phyloP scores from a whole-genome alignment of 2,329 filamentous ascomycete species.

The Exophiala sp. region DNA sequence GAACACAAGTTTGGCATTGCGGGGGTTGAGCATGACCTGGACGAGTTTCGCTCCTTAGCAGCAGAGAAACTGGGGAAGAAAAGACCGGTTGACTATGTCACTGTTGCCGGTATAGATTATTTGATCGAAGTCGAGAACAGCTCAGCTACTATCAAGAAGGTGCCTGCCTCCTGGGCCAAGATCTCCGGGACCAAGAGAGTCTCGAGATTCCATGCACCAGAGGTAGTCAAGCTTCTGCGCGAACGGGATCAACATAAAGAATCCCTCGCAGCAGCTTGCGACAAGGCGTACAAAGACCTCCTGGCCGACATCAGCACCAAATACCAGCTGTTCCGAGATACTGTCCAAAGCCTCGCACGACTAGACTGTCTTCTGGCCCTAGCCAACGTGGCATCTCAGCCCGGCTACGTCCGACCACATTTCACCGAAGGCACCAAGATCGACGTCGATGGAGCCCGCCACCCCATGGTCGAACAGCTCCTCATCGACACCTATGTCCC shows the following conservation, averaged over 20 bases:
- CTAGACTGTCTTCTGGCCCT: slow-evolving; percentile 88
- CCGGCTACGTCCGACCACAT: slow-evolving; percentile 78
- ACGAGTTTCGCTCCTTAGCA: slow-evolving; percentile 66
- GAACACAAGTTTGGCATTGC: slow-evolving; percentile 86
- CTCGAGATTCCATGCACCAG: slow-evolving; percentile 88
- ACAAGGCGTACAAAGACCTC: slow-evolving; percentile 68
- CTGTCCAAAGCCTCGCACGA: slow-evolving; percentile 74
- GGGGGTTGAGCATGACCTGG: slow-evolving; percentile 82
- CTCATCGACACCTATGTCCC: slow-evolving; percentile 84
- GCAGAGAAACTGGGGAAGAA: slow-evolving; percentile 67
- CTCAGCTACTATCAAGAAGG: slow-evolving; percentile 64
- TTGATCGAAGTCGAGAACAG: slow-evolving; percentile 84
- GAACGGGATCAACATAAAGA: slow-evolving; percentile 95
- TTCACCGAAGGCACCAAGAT: slow-evolving; percentile 62
- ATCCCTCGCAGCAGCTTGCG: slow-evolving; percentile 83
- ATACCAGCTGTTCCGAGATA: slow-evolving; percentile 85
- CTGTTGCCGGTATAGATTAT: slow-evolving; percentile 86
- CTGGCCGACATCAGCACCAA: slow-evolving; percentile 69
- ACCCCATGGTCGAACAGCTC: slow-evolving; percentile 92
- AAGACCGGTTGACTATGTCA: slow-evolving; percentile 66
- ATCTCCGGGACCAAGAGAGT: slow-evolving; percentile 90
- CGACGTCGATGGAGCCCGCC: slow-evolving; percentile 66
- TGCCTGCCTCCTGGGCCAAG: slow-evolving; percentile 92
- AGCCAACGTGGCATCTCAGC: slow-evolving; percentile 73
- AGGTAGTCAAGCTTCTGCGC: slow-evolving; percentile 72